These are phyloP conservation scores for Evansstolkia leycettana DNA, from an alignment of 495 filamentous ascomycete genomes.

Conservation along the genomic window DNA sequence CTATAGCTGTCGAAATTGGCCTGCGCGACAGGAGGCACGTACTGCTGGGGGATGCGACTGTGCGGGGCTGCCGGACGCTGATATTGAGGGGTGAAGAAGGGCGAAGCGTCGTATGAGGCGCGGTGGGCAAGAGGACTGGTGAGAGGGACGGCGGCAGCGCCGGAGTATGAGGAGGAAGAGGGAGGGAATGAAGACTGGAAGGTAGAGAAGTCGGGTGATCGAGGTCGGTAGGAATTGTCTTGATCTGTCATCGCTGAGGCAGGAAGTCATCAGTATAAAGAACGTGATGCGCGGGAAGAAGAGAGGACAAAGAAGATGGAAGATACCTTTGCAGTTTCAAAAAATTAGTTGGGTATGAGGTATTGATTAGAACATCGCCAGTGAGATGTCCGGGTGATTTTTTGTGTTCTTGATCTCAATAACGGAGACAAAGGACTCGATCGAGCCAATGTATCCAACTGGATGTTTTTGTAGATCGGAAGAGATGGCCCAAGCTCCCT, in stretches of 20 bases:
- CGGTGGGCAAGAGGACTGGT: slow-evolving; percentile 23
- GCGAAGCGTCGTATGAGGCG: slow-evolving; percentile 31
- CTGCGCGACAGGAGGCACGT: slow-evolving; percentile 19
- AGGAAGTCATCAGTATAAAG: not conserved
- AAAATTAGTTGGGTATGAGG: no score
- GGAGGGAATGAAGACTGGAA: slow-evolving; percentile 25
- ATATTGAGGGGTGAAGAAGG: slow-evolving; percentile 25
- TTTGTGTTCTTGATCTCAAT: no score
- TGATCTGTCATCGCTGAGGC: slow-evolving; percentile 27
- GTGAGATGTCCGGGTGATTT: no score
- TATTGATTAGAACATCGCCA: no score
- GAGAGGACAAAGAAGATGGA: no score
- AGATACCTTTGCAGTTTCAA: not conserved
- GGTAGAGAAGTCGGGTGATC: slow-evolving; percentile 36
- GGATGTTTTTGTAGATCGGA: not conserved
- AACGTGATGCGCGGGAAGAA: no score
- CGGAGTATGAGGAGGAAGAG: slow-evolving; percentile 18
- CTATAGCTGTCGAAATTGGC: slow-evolving; percentile 15
- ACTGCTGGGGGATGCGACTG: slow-evolving; percentile 18
- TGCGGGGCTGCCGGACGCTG: slow-evolving; percentile 13
- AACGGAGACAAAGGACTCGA: no score
- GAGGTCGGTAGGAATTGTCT: slow-evolving; percentile 31
- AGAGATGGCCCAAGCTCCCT: slow-evolving; percentile 11
- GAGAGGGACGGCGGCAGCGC: slow-evolving; percentile 17
- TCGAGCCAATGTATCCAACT: no score